Percentiles rank a stretch among this genome's conserved stretches.
These are phyloP conservation scores for Solanum clarkiae DNA, from an alignment of 257 asterid genomes.

Conservation along the genomic window DNA sequence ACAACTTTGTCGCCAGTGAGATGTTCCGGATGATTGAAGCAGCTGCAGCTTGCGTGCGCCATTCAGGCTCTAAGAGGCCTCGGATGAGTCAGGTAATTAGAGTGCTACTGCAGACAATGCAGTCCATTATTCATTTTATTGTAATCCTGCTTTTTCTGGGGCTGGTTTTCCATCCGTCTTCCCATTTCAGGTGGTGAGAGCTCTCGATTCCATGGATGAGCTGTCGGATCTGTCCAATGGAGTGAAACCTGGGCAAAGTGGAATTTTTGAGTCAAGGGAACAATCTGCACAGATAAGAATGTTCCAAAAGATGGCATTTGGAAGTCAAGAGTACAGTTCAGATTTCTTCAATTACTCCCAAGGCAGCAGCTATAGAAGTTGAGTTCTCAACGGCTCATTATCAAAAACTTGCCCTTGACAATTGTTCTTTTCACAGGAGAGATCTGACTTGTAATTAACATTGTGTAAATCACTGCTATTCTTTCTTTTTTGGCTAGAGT, in stretches of 20 bases:
- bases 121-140: not conserved
- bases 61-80: conserved; percentile 70
- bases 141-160: not conserved
- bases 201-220: conserved; percentile 67
- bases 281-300: conserved; percentile 81
- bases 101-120: not conserved
- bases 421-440: not conserved
- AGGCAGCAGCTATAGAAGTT: conserved; percentile 49
- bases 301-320: conserved; percentile 88
- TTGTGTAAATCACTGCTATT: not conserved
- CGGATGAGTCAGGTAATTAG: conserved; percentile 57
- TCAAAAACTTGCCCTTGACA: not conserved
- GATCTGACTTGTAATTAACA: not conserved
- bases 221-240: conserved; percentile 68
- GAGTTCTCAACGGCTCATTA: not conserved
- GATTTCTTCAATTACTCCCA: conserved; percentile 39
- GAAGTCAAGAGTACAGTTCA: conserved; percentile 68
- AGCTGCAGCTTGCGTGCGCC: conserved; percentile 86
- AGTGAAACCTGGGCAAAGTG: conserved; percentile 81
- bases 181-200: conserved; percentile 55
- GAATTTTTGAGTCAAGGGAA: conserved; percentile 57
- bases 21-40: conserved; percentile 86
- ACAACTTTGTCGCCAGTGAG: conserved; percentile 41
- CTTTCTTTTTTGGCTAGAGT: not conserved
- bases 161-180: not conserved